Percentiles rank a stretch among this genome's conserved stretches.
Conservation (phyloP, 768 basidiomycete species). For the Lyophyllum decastes region DNA sequence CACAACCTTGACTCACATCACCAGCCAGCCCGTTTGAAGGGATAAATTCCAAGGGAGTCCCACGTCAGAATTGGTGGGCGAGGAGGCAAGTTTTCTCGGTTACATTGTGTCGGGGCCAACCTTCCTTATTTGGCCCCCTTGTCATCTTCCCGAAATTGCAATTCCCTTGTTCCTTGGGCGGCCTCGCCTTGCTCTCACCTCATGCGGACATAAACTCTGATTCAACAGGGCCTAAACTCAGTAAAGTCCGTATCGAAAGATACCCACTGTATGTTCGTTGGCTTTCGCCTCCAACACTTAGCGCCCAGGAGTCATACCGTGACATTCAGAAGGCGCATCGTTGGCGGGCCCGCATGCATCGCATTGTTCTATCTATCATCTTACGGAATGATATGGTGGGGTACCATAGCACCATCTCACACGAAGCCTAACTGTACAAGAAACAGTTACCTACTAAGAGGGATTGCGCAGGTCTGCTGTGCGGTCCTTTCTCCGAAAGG, state of each 20-base stretch:
- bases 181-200: slow-evolving; percentile 22
- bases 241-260: neutral
- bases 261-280: neutral
- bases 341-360: neutral
- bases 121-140: slow-evolving; percentile 7
- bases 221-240: neutral
- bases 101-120: slow-evolving; percentile 7
- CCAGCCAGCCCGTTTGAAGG: neutral
- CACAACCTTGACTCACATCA: slow-evolving; percentile 8
- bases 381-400: neutral
- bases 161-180: slow-evolving; percentile 30
- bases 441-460: neutral
- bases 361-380: neutral
- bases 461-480: neutral
- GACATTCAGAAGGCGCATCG: neutral
- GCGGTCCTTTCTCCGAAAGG: neutral
- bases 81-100: neutral
- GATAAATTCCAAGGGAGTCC: neutral
- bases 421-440: neutral
- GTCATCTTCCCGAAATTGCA: slow-evolving; percentile 12
- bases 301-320: neutral
- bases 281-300: neutral
- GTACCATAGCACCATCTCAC: neutral
- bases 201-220: slow-evolving; percentile 1
- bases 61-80: neutral